Conservation (phyloP, 192 early-diverging fungal genomes). For the Backusella liffmaniae region DNA sequence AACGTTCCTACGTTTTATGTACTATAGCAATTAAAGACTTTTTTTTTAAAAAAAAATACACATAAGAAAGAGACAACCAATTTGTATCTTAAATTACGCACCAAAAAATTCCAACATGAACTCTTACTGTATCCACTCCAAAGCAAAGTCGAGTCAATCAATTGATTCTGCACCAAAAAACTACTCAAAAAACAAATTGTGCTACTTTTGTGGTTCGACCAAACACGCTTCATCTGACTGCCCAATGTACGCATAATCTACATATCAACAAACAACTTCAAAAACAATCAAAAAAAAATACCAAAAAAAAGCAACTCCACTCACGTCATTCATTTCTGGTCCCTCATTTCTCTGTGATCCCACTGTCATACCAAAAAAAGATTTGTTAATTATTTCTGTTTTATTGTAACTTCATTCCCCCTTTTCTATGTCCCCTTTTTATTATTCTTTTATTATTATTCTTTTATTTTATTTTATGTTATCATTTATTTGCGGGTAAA, state of each 20-base stretch:
- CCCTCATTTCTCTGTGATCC: background rate
- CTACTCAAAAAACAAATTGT: background rate
- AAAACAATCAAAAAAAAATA: background rate
- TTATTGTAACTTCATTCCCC: background rate
- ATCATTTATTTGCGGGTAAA: conserved; percentile 3
- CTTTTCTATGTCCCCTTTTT: background rate
- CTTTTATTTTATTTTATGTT: background rate
- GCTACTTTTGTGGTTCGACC: conserved; percentile 27
- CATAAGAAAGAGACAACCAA: background rate
- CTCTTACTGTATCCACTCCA: background rate
- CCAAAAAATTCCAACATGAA: background rate
- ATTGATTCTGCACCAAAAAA: background rate
- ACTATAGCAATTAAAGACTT: background rate
- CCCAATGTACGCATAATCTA: conserved; percentile 18
- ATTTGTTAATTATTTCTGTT: conserved; percentile 10
- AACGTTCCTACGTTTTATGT: conserved; percentile 7
- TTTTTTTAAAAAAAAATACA: background rate
- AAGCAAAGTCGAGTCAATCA: background rate
- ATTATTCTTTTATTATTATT: background rate
- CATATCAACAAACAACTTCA: background rate
- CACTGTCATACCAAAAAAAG: background rate
- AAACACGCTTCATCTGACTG: conserved; percentile 26
- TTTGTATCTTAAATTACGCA: background rate
- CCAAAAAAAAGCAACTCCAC: background rate
- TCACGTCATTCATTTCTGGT: conserved; percentile 5